Evolutionary conservation across 345 rosid species (phyloP), one percentile per base, ranked within the genome.

Genomic region (Brassica cretica): DNA sequence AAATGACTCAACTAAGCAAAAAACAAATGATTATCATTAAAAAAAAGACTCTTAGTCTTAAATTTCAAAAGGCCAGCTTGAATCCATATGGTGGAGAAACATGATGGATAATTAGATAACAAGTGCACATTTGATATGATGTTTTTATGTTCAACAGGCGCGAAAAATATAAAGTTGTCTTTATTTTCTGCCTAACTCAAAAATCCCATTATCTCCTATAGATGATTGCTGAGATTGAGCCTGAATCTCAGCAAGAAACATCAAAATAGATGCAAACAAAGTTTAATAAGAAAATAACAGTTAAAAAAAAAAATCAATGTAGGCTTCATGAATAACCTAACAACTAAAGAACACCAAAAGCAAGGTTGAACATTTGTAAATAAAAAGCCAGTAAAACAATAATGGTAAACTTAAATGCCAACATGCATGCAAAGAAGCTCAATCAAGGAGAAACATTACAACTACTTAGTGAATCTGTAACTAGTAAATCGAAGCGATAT

Each of bases 201-300:
- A 77, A 72, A 15, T 8, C 37, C 9, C 2, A 3, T 66, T 66
- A 73, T 61, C 32, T n/a, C 64, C 68, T 75, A 56, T 32, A 39
- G 63, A 46, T 70, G 72, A 75, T 75, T 80, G 79, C 83, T 80
- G 18, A 64, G 71, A 80, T 75, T 70, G 69, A 74, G 83, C 83
- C 79, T 70, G 64, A 75, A 64, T 64, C 76, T 80, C 16, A 64
- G 76, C 68, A 70, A 51, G 6, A 11, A 32, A 67, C 65, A 60
- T 16, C 74, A 64, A 21, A 24, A n/a, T 16, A 29, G 19, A 66
- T 25, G 9, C 32, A 24, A 51, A 33, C 64, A 73, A 66, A 56
- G 51, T 5, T 68, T 68, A 49, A 1, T 66, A 0, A 4, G 10
- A 33, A 4, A 3, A 41, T 0, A 33, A 9, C 7, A 6, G 8